Evolutionary conservation across 2,329 filamentous ascomycete species (phyloP).

Genomic region (Didymella segeticola): DNA sequence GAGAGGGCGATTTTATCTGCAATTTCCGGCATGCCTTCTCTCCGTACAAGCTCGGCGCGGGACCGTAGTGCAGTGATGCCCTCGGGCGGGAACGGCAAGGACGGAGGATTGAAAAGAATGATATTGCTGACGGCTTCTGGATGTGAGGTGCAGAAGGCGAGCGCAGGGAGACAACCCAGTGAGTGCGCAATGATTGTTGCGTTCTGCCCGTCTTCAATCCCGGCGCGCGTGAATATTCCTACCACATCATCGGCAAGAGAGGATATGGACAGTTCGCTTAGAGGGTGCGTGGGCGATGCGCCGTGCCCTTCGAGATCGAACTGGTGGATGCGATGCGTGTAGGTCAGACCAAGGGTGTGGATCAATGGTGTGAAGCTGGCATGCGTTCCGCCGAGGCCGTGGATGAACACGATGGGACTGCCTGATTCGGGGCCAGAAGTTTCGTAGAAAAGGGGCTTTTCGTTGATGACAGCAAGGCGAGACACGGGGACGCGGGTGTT

Average conservation of each 20-base stretch:
- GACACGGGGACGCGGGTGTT: slow-evolving; percentile 41
- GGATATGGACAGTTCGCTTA: slow-evolving; percentile 53
- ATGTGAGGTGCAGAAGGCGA: slow-evolving; percentile 51
- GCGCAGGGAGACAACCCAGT: slow-evolving; percentile 59
- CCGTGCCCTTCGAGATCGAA: slow-evolving; percentile 66
- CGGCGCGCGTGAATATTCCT: slow-evolving; percentile 47
- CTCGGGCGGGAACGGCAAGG: slow-evolving; percentile 53
- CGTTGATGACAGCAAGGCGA: slow-evolving; percentile 47
- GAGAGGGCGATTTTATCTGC: slow-evolving; percentile 48
- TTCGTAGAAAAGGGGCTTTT: slow-evolving; percentile 53
- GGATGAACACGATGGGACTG: slow-evolving; percentile 58
- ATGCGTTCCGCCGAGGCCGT: slow-evolving; percentile 60
- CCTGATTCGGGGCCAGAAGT: slow-evolving; percentile 29
- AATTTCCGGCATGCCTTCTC: slow-evolving; percentile 54
- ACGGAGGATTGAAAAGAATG: slow-evolving; percentile 57
- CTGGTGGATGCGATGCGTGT: slow-evolving; percentile 50
- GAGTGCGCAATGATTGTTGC: slow-evolving; percentile 60
- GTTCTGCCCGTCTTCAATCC: slow-evolving; percentile 26
- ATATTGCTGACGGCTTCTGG: slow-evolving; percentile 54
- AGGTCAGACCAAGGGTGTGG: slow-evolving; percentile 37
- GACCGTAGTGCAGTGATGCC: slow-evolving; percentile 37
- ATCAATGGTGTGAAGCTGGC: slow-evolving; percentile 58
- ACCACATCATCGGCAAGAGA: slow-evolving; percentile 55
- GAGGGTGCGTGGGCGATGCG: slow-evolving; percentile 58
- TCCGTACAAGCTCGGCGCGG: slow-evolving; percentile 52